A percentile compares a stretch with the other conserved stretches of the same genome.
These are phyloP conservation scores for Diaporthe velutina DNA, from an alignment of 2,329 filamentous ascomycete species.

Conservation along the genomic window DNA sequence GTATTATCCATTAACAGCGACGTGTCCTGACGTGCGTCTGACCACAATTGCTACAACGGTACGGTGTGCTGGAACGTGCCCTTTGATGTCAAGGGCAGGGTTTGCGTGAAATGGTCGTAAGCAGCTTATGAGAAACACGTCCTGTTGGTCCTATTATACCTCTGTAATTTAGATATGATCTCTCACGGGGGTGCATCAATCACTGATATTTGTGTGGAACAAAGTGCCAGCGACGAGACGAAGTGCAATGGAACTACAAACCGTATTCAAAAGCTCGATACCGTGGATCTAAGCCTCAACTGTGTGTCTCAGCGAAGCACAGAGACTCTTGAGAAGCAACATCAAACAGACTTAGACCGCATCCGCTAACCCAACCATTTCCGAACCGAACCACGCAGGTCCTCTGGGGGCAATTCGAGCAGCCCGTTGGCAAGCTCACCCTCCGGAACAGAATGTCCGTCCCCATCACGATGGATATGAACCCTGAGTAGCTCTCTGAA, in stretches of 20 bases:
- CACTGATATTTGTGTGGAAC: neutral
- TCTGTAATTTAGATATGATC: too few relatives aligned
- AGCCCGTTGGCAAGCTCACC: constrained; percentile 43
- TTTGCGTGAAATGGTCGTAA: neutral
- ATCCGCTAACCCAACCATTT: constrained; percentile 33
- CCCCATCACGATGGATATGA: constrained; percentile 52
- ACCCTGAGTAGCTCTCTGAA: constrained; percentile 47
- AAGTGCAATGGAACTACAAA: neutral
- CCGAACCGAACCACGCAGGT: constrained; percentile 38
- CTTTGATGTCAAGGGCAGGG: neutral
- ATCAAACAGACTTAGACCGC: neutral
- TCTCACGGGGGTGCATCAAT: too few relatives aligned
- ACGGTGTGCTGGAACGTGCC: neutral
- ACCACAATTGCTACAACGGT: too few relatives aligned
- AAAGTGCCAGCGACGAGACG: neutral
- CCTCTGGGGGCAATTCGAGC: constrained; percentile 45
- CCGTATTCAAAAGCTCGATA: neutral
- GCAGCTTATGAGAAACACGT: neutral
- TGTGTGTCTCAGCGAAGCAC: neutral
- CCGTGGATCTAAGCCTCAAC: too few relatives aligned
- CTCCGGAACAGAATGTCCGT: constrained; percentile 46
- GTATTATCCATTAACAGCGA: neutral
- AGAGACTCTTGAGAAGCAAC: neutral
- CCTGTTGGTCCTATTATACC: neutral
- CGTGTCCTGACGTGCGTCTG: neutral